Base-by-base conservation (phyloP, 441 rosid species). In the Corymbia calophylla region DNA sequence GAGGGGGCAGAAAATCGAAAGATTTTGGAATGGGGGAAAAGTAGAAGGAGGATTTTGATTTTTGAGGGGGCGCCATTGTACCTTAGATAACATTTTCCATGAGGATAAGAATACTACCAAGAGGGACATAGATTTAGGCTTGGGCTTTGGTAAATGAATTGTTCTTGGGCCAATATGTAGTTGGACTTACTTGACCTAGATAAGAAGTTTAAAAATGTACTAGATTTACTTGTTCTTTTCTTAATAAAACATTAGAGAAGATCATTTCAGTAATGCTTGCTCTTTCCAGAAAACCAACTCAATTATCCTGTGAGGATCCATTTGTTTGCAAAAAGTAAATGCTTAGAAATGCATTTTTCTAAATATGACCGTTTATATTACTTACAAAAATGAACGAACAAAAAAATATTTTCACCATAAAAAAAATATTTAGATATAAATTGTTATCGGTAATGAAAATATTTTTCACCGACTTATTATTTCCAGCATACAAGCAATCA, bases 401-500 rank as follows among this genome's bases (percentile, higher is more conserved):
- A 58, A 23, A 9, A 58, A 58, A 58, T 58, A 58, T 58, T 0
- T 58, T 58, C 62, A 58, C 10, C 62, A 23, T 56, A 27, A 56
- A 0, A 56, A 23, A 4, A 27, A 23, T 23, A 56, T 56, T 56
- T 56, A 56, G 0, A 56, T 0, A 0, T 56, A 23, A 56, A 56
- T 56, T 5, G 6, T 56, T 56, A 10, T 56, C 6, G 0, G 23
- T 56, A 9, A 56, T 56, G 29, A 56, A 56, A 56, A 0, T 56
- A 56, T 56, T 56, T 56, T 56, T 23, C 13, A 56, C 23, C 9
- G 2, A 0, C 62, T 56, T 21, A 56, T 56, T 23, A 56, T 23
- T 21, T 56, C 62, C 9, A 56, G 0, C 19, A 0, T 56, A 56
- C 4, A 21, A 21, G 62, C 13, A 0, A 56, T 56, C 62, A 56